Evolutionary conservation across 192 early-diverging fungal genomes (phyloP).

Genomic region (Dissophora globulifera): DNA sequence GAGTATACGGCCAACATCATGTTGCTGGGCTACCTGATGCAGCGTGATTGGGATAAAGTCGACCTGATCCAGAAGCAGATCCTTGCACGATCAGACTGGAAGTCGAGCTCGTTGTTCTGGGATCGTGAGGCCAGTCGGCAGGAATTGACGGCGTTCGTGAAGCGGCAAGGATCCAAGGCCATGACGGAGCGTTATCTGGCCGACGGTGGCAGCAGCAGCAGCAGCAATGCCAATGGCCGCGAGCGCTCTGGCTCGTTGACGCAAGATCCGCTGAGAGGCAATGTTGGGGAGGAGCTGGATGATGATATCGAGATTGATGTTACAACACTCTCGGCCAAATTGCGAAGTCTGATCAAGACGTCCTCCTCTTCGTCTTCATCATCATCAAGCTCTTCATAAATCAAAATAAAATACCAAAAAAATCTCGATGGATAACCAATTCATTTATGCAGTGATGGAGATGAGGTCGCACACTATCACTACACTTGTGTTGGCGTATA

Average conservation of each 20-base stretch:
- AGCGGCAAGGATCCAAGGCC: conserved; percentile 15
- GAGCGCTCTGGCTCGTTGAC: too few species aligned
- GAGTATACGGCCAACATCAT: conserved; percentile 49
- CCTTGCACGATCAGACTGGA: conserved; percentile 27
- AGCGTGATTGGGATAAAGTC: conserved; percentile 21
- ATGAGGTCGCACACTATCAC: too few species aligned
- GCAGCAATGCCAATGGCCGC: too few species aligned
- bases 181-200: conserved; percentile 1
- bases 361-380: conserved; percentile 5
- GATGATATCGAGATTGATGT: conserved; percentile 50
- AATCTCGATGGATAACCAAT: too few species aligned
- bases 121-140: conserved; percentile 17
- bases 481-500: too few species aligned
- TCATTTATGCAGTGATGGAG: too few species aligned
- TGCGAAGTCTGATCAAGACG: conserved; percentile 24
- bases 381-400: background rate
- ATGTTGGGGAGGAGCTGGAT: conserved; percentile 20
- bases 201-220: background rate
- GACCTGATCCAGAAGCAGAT: conserved; percentile 29
- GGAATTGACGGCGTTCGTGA: conserved; percentile 16
- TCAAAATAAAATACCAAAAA: background rate
- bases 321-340: conserved; percentile 43
- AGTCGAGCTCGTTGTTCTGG: conserved; percentile 11
- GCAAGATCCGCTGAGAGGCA: background rate
- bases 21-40: conserved; percentile 34